A percentile compares a stretch with the other conserved stretches of the same genome.
These are phyloP conservation scores for Fusarium xyrophilum DNA, from an alignment of 2,329 filamentous ascomycete genomes.

Conservation along the genomic window DNA sequence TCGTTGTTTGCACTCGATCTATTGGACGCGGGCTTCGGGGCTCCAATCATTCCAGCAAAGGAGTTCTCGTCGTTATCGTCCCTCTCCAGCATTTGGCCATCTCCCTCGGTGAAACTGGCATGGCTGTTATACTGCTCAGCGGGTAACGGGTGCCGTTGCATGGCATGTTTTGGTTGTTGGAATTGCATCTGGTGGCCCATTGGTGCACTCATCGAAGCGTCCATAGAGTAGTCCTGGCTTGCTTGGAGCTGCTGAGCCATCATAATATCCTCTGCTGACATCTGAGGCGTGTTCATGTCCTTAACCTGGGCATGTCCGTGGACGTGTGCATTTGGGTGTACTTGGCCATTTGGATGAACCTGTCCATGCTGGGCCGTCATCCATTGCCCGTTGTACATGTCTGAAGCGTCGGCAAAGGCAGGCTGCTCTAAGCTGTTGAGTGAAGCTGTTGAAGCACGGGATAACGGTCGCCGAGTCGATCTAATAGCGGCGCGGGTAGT, in stretches of 20 bases:
- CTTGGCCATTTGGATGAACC: constrained; percentile 24
- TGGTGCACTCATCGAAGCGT: constrained; percentile 53
- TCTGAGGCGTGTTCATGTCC: constrained; percentile 54
- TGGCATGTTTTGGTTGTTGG: constrained; percentile 48
- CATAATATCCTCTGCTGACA: constrained; percentile 67
- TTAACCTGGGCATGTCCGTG: constrained; percentile 50
- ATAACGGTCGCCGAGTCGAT: constrained; percentile 59
- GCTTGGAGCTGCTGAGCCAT: constrained; percentile 63
- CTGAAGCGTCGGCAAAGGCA: constrained; percentile 51
- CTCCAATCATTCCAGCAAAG: constrained; percentile 52
- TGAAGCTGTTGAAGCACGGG: constrained; percentile 63
- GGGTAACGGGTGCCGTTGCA: constrained; percentile 59
- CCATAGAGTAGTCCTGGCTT: constrained; percentile 59
- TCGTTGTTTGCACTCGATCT: constrained; percentile 81
- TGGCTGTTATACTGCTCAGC: constrained; percentile 60
- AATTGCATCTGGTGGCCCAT: constrained; percentile 54
- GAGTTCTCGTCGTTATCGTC: constrained; percentile 67
- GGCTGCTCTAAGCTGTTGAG: constrained; percentile 63
- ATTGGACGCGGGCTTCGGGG: constrained; percentile 64
- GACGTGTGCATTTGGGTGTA: constrained; percentile 22
- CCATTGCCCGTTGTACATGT: constrained; percentile 60
- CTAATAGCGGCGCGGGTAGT: constrained; percentile 47
- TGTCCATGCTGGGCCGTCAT: constrained; percentile 40
- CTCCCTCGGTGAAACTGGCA: constrained; percentile 63
- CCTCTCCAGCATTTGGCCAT: constrained; percentile 66